Conservation (phyloP, 257 asterid species). For the Phtheirospermum japonicum region DNA sequence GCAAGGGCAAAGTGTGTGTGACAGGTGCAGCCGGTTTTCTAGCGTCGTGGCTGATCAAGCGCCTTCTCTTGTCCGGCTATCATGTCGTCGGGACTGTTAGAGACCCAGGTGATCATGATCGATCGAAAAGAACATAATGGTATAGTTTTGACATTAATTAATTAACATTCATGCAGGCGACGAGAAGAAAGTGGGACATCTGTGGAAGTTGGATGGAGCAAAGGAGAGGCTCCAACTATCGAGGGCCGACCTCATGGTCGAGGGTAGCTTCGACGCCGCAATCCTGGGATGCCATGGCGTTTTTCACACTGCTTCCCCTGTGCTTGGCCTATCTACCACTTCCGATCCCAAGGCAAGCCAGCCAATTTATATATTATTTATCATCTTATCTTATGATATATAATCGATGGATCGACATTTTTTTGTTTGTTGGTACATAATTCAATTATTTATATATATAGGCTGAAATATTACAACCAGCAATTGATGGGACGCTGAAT, state of each 20-base stretch:
- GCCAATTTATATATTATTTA: neutral
- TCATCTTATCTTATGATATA: no score
- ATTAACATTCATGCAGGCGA: conserved; percentile 28
- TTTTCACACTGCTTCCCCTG: conserved; percentile 98
- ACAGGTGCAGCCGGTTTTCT: conserved; percentile 89
- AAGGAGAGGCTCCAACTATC: conserved; percentile 60
- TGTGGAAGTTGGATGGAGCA: conserved; percentile 78
- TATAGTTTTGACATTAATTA: no score
- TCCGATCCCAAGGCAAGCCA: conserved; percentile 62
- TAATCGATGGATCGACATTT: no score
- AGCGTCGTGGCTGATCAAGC: conserved; percentile 87
- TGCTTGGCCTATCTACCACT: conserved; percentile 39
- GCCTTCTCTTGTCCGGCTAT: conserved; percentile 72
- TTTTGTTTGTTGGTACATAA: no score
- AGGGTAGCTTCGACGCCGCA: conserved; percentile 83
- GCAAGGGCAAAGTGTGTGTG: conserved; percentile 58
- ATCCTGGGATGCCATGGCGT: conserved; percentile 75
- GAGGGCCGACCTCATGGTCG: conserved; percentile 60
- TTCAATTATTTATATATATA: no score
- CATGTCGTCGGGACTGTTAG: conserved; percentile 77
- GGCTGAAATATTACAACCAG: conserved; percentile 80
- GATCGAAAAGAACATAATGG: no score
- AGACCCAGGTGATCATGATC: conserved; percentile 54
- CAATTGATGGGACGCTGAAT: conserved; percentile 81
- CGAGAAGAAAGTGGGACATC: conserved; percentile 64